These are phyloP conservation scores for Collybiopsis luxurians DNA, from an alignment of 768 basidiomycete species.

Conservation along the genomic window DNA sequence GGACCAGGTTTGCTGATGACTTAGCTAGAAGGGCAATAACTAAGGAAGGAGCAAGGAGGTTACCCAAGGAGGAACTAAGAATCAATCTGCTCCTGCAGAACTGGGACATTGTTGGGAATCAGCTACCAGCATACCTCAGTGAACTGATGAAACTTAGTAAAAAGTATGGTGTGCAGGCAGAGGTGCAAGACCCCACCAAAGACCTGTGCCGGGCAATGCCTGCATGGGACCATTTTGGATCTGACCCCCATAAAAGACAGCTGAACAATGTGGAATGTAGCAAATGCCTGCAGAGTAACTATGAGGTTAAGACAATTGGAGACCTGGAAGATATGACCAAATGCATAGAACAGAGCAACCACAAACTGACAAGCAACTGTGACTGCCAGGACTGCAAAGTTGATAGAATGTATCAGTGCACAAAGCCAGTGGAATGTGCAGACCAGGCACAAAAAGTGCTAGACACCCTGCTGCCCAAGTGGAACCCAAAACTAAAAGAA, in stretches of 20 bases:
- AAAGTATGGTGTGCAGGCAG: constrained; percentile 16
- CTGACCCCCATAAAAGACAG: background rate
- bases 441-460: background rate
- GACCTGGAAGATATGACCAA: constrained; percentile 4
- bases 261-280: constrained; percentile 3
- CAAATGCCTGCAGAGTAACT: constrained; percentile 8
- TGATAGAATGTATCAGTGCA: background rate
- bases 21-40: too few relatives aligned
- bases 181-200: constrained; percentile 9
- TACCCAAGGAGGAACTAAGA: background rate
- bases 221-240: constrained; percentile 28
- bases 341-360: constrained; percentile 3
- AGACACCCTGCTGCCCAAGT: background rate
- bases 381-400: background rate
- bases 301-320: constrained; percentile 7
- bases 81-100: constrained; percentile 24
- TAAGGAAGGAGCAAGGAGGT: too few relatives aligned
- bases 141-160: constrained; percentile 17
- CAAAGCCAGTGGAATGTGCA: background rate
- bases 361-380: background rate
- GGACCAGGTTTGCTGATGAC: constrained; percentile 5
- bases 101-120: constrained; percentile 18
- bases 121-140: constrained; percentile 11
- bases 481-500: background rate
- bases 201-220: constrained; percentile 18